A percentile compares a stretch with the other conserved stretches of the same genome.
These are phyloP conservation scores for Xerocomellus dryophilus DNA, from an alignment of 768 basidiomycete species.

Conservation along the genomic window DNA sequence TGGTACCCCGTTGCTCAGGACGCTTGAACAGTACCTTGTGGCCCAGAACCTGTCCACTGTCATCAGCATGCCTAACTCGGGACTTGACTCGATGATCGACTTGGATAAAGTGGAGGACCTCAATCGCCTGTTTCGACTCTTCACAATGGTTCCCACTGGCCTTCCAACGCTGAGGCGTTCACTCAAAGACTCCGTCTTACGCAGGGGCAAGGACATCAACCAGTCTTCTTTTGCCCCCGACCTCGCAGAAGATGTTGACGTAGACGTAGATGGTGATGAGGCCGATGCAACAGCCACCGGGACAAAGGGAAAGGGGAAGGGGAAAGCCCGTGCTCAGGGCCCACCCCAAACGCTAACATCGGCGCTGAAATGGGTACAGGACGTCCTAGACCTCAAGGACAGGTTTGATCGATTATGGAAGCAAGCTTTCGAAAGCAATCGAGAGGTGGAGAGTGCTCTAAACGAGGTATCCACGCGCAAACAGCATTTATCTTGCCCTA, in stretches of 20 bases:
- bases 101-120: slow-evolving; percentile 73
- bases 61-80: slow-evolving; percentile 78
- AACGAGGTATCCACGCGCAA: slow-evolving; percentile 64
- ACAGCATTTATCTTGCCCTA: neutral
- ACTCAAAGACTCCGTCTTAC: slow-evolving; percentile 67
- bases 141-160: slow-evolving; percentile 63
- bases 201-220: slow-evolving; percentile 80
- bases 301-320: slow-evolving; percentile 53
- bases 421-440: slow-evolving; percentile 66
- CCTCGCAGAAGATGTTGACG: slow-evolving; percentile 33
- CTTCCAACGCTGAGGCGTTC: slow-evolving; percentile 59
- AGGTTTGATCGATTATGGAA: slow-evolving; percentile 78
- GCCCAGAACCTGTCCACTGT: slow-evolving; percentile 72
- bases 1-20: slow-evolving; percentile 59
- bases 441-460: slow-evolving; percentile 73
- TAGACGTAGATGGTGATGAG: slow-evolving; percentile 35
- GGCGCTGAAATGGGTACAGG: slow-evolving; percentile 92
- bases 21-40: slow-evolving; percentile 76
- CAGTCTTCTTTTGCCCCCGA: slow-evolving; percentile 48
- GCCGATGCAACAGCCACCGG: slow-evolving; percentile 35
- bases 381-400: slow-evolving; percentile 88
- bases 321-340: slow-evolving; percentile 46
- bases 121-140: slow-evolving; percentile 75
- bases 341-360: slow-evolving; percentile 43
- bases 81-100: slow-evolving; percentile 86